Percentiles rank a stretch among this genome's conserved stretches.
phyloP scores from a whole-genome alignment of 352 stramenopile genomes.

The Hyaloperonospora arabidopsidis region DNA sequence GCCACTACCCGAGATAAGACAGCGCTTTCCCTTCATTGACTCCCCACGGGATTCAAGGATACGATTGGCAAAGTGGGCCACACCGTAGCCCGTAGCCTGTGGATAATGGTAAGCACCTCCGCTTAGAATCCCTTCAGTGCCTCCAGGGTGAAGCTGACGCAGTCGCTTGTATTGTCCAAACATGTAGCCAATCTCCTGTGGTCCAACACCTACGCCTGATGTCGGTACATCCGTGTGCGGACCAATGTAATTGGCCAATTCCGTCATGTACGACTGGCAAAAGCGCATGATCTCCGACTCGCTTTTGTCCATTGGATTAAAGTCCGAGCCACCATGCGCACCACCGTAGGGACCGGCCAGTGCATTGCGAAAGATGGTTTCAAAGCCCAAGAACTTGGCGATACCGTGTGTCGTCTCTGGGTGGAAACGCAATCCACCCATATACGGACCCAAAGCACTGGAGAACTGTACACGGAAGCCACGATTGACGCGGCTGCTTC shows the following conservation, averaged over 20 bases:
- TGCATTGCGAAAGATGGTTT: constrained; percentile 94
- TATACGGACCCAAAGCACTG: constrained; percentile 86
- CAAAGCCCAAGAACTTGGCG: constrained; percentile 90
- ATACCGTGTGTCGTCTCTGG: constrained; percentile 84
- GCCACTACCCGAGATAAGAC: constrained; percentile 92
- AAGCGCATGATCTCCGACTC: constrained; percentile 97
- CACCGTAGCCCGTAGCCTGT: constrained; percentile 89
- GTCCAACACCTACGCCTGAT: constrained; percentile 90
- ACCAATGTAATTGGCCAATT: constrained; percentile 97
- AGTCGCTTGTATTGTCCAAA: constrained; percentile 98
- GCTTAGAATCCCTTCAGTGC: constrained; percentile 85
- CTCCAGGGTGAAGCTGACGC: constrained; percentile 66
- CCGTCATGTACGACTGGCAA: constrained; percentile 97
- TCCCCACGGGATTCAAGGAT: constrained; percentile 89
- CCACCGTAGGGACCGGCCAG: constrained; percentile 74
- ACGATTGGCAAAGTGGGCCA: constrained; percentile 93
- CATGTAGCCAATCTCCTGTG: constrained; percentile 94
- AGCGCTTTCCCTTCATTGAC: constrained; percentile 92
- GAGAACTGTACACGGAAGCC: constrained; percentile 97
- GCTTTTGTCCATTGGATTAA: constrained; percentile 95
- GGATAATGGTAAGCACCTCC: constrained; percentile 85
- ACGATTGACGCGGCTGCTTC: constrained; percentile 92
- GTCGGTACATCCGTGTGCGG: constrained; percentile 92
- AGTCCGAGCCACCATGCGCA: constrained; percentile 91
- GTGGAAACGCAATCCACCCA: constrained; percentile 94